Percentiles rank a stretch among this genome's conserved stretches.
Conservation (phyloP, 164 flowering plant genomes). For the Euptelea pleiosperma region DNA sequence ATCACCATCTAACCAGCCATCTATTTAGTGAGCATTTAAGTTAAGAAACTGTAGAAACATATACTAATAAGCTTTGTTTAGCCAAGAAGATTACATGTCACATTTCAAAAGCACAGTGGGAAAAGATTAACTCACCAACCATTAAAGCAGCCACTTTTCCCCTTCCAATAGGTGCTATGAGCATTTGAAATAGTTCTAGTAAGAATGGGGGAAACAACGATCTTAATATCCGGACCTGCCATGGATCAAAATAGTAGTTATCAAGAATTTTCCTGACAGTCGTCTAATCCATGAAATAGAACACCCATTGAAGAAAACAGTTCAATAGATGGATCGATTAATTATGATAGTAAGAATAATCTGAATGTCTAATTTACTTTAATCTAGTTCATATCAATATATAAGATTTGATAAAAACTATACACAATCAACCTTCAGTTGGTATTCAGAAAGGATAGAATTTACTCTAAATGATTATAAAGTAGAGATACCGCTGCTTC, state of each 20-base stretch:
- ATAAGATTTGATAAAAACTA: no score
- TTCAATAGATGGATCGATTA: no score
- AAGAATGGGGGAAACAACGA: constrained; percentile 77
- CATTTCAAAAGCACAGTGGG: background rate
- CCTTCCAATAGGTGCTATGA: constrained; percentile 65
- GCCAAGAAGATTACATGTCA: background rate
- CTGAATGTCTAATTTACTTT: no score
- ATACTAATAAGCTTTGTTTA: background rate
- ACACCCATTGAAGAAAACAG: no score
- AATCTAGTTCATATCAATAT: no score
- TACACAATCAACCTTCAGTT: no score
- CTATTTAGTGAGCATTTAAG: background rate
- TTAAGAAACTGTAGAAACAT: background rate
- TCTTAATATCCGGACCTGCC: constrained; percentile 67
- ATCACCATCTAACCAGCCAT: background rate
- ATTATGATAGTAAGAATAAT: no score
- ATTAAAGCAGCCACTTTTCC: constrained; percentile 80
- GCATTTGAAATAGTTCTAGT: constrained; percentile 60
- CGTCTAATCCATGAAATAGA: no score
- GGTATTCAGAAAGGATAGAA: background rate
- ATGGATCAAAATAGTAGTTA: background rate
- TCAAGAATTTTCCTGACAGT: no score
- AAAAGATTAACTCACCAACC: constrained; percentile 65
- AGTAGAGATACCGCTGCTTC: constrained; percentile 55
- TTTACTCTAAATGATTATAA: background rate